A percentile compares a stretch with the other conserved stretches of the same genome.
Conservation (phyloP, 805 yeast genomes). For the Candida piceae region DNA sequence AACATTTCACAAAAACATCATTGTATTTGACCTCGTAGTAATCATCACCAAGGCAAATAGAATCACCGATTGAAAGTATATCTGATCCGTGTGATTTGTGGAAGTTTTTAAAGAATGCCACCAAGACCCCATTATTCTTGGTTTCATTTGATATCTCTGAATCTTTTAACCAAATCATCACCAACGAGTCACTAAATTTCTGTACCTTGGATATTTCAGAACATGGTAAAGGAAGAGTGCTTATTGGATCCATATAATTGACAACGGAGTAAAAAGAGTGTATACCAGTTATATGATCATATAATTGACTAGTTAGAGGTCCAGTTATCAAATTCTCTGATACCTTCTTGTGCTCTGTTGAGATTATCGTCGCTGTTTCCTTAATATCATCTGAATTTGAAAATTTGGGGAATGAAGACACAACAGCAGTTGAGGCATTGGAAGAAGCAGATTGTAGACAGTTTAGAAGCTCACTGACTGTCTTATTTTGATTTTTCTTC, state of each 20-base stretch:
- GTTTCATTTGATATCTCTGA: too few species aligned
- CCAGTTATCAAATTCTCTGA: too few species aligned
- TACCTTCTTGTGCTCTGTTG: too few species aligned
- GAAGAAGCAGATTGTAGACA: not conserved
- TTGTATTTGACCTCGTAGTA: constrained; percentile 7
- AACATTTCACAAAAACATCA: constrained; percentile 9
- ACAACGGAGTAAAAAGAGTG: constrained; percentile 10
- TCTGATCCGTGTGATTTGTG: not conserved
- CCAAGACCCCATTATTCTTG: constrained; percentile 3
- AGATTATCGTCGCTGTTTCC: too few species aligned
- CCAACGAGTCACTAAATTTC: not conserved
- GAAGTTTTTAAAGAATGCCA: constrained; percentile 11
- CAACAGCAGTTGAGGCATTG: too few species aligned
- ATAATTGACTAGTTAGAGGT: constrained; percentile 11
- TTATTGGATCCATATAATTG: too few species aligned
- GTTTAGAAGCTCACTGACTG: not conserved
- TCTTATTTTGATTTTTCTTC: not conserved
- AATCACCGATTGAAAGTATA: constrained; percentile 10
- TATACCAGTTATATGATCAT: constrained; percentile 10
- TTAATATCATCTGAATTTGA: too few species aligned
- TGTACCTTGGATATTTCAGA: not conserved
- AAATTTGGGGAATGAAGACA: too few species aligned
- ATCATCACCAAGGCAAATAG: constrained; percentile 12
- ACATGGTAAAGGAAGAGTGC: too few species aligned
- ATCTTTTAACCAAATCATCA: not conserved